Base-by-base conservation (phyloP, 441 rosid species). In the Arabidopsis lyrata region DNA sequence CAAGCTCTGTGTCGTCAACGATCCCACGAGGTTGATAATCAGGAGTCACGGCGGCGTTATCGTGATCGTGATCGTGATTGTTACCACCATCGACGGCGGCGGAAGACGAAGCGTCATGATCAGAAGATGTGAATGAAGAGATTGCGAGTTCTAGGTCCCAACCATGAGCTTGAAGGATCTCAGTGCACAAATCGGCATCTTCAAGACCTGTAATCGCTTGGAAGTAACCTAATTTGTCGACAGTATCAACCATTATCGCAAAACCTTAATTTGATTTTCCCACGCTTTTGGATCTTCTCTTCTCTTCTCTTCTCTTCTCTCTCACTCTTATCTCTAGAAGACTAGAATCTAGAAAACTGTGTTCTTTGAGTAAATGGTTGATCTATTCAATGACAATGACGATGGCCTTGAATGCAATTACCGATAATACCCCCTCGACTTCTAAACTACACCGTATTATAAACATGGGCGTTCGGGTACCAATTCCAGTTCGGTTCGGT, bases 91-190 rank as follows among this genome's bases (percentile, higher is more conserved):
- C 44, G 35, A 34, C 14, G 45, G 29, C 14, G 45, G 35, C 68
- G 36, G 77, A 69, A 76, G 76, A 54, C n/a, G 82, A 78, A 66
- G 79, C 56, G 68, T 52, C 36, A 34, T 62, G 78, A 18, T 49
- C 78, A 1, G 81, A 67, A 27, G 87, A 78, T 13, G 97, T 88
- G 84, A 91, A 86, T 16, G 98, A 83, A 64, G 96, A 87, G 88
- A 95, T 82, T 57, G 98, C 98, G 68, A 93, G 98, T 77, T 95
- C 98, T 18, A 95, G 86, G 90, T 95, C 98, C 98, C 99, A 92
- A 61, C 85, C 86, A 79, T 95, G 96, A 52, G 99, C 98, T 75
- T 86, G 93, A 34, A 93, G 99, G 81, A 92, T 91, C 82, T 95
- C 97, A 0, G 92, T 90, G 61, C 99, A 95, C 72, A 95, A 82